Conservation (phyloP, 2,329 filamentous ascomycete species). For the Uncinocarpus reesii region DNA sequence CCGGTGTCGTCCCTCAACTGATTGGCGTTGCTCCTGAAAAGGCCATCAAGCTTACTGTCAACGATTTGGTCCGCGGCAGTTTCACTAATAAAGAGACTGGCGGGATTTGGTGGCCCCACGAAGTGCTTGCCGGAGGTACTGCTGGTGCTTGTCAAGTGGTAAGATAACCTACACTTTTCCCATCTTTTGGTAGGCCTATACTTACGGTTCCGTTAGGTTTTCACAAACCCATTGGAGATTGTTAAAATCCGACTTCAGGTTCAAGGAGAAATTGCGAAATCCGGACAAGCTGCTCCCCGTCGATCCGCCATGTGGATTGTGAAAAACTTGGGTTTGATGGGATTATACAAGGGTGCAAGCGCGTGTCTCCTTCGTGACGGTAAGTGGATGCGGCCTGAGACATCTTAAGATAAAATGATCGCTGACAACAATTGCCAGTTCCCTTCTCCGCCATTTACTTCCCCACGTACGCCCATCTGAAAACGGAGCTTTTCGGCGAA, state of each 20-base stretch:
- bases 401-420: not conserved
- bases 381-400: too few relatives aligned
- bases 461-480: conserved; percentile 89
- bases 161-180: conserved; percentile 36
- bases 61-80: conserved; percentile 73
- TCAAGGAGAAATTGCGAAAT: conserved; percentile 90
- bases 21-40: conserved; percentile 98
- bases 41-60: conserved; percentile 97
- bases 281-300: conserved; percentile 61
- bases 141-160: conserved; percentile 95
- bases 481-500: conserved; percentile 89
- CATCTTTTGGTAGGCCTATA: conserved; percentile 6
- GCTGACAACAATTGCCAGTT: conserved; percentile 39
- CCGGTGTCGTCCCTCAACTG: conserved; percentile 85
- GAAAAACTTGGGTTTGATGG: conserved; percentile 82
- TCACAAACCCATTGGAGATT: conserved; percentile 96
- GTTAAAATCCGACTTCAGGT: conserved; percentile 98
- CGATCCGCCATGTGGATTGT: conserved; percentile 98
- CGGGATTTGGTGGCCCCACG: conserved; percentile 58
- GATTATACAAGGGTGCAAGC: conserved; percentile 91
- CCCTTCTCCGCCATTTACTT: conserved; percentile 99
- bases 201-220: conserved; percentile 52
- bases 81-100: conserved; percentile 65
- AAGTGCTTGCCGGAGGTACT: conserved; percentile 76
- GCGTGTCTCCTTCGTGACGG: conserved; percentile 84